Evolutionary conservation across 139 green algal genomes (phyloP).

Genomic region (Chlamydomonas schloesseri): DNA sequence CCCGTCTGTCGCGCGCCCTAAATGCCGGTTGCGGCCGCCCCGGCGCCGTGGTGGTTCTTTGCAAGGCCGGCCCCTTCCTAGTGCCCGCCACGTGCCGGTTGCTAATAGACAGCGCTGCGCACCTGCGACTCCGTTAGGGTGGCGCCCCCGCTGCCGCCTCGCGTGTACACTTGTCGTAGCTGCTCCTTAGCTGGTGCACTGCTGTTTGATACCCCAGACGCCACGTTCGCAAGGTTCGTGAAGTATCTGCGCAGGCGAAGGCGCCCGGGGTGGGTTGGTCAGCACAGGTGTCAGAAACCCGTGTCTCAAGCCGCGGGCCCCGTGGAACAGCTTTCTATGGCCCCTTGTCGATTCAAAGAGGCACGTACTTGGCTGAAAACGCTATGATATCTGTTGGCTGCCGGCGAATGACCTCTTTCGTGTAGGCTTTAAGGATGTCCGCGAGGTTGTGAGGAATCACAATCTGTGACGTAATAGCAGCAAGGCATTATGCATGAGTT

Average conservation of each 20-base stretch:
- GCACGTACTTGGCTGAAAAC: slow-evolving; percentile 77
- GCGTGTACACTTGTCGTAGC: slow-evolving; percentile 50
- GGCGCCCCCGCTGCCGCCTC: slow-evolving; percentile 8
- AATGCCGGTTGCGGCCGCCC: no score
- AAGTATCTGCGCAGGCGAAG: slow-evolving; percentile 73
- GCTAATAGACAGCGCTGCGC: no score
- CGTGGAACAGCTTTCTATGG: no score
- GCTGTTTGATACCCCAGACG: slow-evolving; percentile 37
- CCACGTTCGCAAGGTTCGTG: slow-evolving; percentile 69
- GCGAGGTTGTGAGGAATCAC: slow-evolving; percentile 78
- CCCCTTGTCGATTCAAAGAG: no score
- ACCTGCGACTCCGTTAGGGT: slow-evolving; percentile 26
- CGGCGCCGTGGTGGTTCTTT: no score
- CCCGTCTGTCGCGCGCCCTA: no score
- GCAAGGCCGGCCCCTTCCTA: no score
- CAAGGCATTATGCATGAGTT: no score
- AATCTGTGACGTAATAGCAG: slow-evolving; percentile 58
- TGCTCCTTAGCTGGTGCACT: slow-evolving; percentile 50
- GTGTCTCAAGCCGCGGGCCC: neutral
- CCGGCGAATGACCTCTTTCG: slow-evolving; percentile 83
- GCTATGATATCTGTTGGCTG: slow-evolving; percentile 77
- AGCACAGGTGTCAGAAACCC: neutral
- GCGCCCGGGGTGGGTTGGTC: neutral
- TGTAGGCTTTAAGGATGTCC: slow-evolving; percentile 85
- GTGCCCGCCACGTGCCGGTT: no score